These are phyloP conservation scores for Termitomyces titanicus DNA, from an alignment of 768 basidiomycete species.

Conservation along the genomic window DNA sequence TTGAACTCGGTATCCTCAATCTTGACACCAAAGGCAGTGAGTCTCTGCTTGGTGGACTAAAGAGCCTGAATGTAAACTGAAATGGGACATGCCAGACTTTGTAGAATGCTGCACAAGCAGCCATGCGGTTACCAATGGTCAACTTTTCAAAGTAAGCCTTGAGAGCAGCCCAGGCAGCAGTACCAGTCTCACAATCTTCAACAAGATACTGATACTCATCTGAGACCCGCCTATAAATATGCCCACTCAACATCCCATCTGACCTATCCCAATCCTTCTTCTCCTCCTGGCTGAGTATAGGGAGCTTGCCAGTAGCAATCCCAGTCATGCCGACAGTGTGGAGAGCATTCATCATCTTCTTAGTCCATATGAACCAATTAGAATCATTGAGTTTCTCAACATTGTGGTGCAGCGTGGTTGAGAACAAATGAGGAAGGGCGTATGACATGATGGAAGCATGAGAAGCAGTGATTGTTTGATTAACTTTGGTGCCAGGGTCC, in stretches of 20 bases:
- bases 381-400: not conserved
- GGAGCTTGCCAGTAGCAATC: not conserved
- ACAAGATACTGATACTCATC: conserved; percentile 11
- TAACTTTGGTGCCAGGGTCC: not conserved
- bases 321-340: not conserved
- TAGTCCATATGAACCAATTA: conserved; percentile 5
- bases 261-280: not conserved
- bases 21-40: conserved; percentile 7
- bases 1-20: conserved; percentile 14
- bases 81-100: conserved; percentile 11
- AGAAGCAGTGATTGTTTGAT: not conserved
- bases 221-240: not conserved
- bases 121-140: conserved; percentile 10
- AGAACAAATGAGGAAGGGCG: not conserved
- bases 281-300: not conserved
- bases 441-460: conserved; percentile 1
- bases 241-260: conserved; percentile 1
- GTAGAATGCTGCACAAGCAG: conserved; percentile 8
- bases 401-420: not conserved
- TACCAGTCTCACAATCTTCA: conserved; percentile 7
- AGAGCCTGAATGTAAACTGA: conserved; percentile 13
- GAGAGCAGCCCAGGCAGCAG: conserved; percentile 8
- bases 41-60: conserved; percentile 2
- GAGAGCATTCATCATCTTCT: not conserved
- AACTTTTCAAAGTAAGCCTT: conserved; percentile 13